Evolutionary conservation across 208 protist genomes (phyloP).

Genomic region (Crithidia sp.): DNA sequence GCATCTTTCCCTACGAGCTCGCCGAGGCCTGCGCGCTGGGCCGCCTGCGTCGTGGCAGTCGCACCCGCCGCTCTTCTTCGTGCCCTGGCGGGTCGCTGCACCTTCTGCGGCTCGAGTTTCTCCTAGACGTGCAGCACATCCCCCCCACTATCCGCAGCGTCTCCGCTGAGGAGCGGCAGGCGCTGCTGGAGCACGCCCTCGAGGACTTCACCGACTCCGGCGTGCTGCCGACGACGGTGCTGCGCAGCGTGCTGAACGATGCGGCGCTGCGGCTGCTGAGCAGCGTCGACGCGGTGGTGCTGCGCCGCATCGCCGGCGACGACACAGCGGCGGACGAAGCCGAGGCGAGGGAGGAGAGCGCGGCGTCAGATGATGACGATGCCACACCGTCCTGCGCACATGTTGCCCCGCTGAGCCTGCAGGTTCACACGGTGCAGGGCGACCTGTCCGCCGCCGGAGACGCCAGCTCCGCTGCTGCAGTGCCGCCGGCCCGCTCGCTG

Average conservation of each 20-base stretch:
- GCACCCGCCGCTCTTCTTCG: neutral
- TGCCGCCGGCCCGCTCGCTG: neutral
- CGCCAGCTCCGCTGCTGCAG: neutral
- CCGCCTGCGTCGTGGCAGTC: slow-evolving; percentile 5
- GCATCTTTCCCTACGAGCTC: slow-evolving; percentile 24
- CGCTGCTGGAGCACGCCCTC: slow-evolving; percentile 15
- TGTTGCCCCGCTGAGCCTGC: slow-evolving; percentile 33
- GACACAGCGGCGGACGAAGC: neutral
- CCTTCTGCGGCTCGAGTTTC: slow-evolving; percentile 25
- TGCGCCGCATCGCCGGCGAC: slow-evolving; percentile 26
- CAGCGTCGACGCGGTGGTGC: slow-evolving; percentile 29
- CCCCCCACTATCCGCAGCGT: slow-evolving; percentile 24
- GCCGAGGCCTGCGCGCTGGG: slow-evolving; percentile 35
- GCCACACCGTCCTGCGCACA: neutral
- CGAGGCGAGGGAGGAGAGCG: neutral
- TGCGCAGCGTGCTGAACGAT: slow-evolving; percentile 35
- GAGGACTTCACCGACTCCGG: slow-evolving; percentile 27
- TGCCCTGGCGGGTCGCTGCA: slow-evolving; percentile 15
- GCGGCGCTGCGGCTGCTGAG: slow-evolving; percentile 34
- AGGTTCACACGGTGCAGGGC: slow-evolving; percentile 27
- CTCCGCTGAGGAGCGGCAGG: slow-evolving; percentile 16
- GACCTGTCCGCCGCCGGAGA: neutral
- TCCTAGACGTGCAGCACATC: slow-evolving; percentile 23
- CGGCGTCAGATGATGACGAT: no score
- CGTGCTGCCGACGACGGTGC: slow-evolving; percentile 26